Evolutionary conservation across 2,329 filamentous ascomycete species (phyloP).

Genomic region (Pyrenochaeta sp.): DNA sequence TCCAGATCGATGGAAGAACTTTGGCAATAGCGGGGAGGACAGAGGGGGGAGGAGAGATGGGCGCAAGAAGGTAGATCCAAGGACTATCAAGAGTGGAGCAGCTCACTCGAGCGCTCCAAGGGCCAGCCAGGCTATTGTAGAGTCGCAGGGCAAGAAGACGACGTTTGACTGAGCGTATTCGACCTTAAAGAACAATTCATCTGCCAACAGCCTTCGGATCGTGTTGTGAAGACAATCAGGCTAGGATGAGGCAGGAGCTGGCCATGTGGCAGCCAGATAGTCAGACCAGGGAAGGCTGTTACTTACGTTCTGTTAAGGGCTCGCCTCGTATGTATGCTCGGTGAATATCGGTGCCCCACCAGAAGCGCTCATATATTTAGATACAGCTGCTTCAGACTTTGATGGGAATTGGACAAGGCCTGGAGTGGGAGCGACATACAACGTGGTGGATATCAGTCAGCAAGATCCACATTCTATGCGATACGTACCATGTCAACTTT

Average conservation of each 20-base stretch:
- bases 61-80: constrained; percentile 53
- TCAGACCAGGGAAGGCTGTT: no score
- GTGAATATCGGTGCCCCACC: no score
- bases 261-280: no score
- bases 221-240: background rate
- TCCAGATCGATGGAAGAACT: constrained; percentile 39
- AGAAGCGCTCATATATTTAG: constrained; percentile 64
- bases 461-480: constrained; percentile 70
- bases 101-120: constrained; percentile 62
- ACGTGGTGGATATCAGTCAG: background rate
- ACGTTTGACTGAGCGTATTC: constrained; percentile 69
- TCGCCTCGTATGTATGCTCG: no score
- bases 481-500: constrained; percentile 72
- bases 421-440: constrained; percentile 61
- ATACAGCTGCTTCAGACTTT: constrained; percentile 75
- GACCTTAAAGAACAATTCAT: background rate
- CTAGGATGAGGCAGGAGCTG: no score
- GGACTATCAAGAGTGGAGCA: constrained; percentile 55
- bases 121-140: constrained; percentile 81
- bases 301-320: no score
- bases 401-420: constrained; percentile 64
- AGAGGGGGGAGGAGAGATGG: constrained; percentile 35
- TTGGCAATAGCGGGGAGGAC: constrained; percentile 38
- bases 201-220: constrained; percentile 59
- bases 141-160: constrained; percentile 79